phyloP scores from a whole-genome alignment of 2,329 filamentous ascomycete genomes.

The Colletotrichum sp. region DNA sequence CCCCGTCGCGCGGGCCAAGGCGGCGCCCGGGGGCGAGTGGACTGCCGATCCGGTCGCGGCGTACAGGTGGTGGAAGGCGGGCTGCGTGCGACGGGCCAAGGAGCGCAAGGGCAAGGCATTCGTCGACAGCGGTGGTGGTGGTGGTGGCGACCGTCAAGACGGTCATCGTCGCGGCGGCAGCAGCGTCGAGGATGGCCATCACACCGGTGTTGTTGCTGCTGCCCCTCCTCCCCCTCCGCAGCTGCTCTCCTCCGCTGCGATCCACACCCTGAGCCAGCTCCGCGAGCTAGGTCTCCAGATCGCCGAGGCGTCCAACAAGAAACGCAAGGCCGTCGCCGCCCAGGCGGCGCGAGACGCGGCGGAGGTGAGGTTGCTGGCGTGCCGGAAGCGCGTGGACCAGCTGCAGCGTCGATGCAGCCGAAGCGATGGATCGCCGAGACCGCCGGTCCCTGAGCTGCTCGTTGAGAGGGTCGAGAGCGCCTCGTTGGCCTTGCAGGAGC shows the following conservation, averaged over 20 bases:
- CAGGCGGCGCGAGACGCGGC: not conserved
- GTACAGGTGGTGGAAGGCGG: not conserved
- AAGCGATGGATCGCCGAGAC: not conserved
- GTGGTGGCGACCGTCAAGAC: not conserved
- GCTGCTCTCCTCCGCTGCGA: not conserved
- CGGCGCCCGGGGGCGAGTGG: not conserved
- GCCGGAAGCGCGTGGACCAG: not conserved
- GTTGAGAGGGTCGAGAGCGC: not conserved
- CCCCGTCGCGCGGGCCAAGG: not conserved
- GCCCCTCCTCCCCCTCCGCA: not conserved
- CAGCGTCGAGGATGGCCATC: not conserved
- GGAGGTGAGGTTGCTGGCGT: not conserved
- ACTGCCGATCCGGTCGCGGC: not conserved
- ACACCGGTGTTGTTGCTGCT: not conserved
- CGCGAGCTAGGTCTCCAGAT: not conserved
- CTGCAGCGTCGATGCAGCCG: not conserved
- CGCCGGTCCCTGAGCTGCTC: not conserved
- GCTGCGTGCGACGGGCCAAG: not conserved
- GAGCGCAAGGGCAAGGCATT: not conserved
- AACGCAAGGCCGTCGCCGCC: not conserved
- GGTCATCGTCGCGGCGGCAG: not conserved
- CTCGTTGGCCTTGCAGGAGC: not conserved
- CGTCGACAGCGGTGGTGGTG: not conserved
- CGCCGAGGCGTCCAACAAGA: not conserved
- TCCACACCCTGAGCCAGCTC: not conserved